Conservation (phyloP, 2,329 filamentous ascomycete genomes). For the Sphaerulina vaccinii region DNA sequence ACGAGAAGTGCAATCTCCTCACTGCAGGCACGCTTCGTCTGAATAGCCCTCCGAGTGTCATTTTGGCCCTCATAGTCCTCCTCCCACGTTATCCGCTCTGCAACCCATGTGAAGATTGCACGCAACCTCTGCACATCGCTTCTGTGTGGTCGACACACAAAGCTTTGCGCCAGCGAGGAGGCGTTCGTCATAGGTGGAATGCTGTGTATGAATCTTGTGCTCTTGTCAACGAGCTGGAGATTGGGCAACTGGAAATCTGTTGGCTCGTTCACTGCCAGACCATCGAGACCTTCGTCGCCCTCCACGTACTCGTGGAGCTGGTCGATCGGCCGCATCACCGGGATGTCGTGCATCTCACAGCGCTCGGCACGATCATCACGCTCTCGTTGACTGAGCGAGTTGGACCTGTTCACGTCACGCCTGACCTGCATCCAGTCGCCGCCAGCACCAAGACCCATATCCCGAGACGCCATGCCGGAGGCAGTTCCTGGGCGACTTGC, state of each 20-base stretch:
- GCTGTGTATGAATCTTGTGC: conserved; percentile 77
- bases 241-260: conserved; percentile 72
- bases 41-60: conserved; percentile 79
- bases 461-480: conserved; percentile 52
- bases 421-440: conserved; percentile 97
- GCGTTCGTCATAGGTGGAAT: conserved; percentile 80
- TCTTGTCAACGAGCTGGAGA: conserved; percentile 88
- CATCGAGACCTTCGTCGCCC: conserved; percentile 86
- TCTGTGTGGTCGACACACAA: conserved; percentile 89
- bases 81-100: conserved; percentile 94
- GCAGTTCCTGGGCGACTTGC: conserved; percentile 31
- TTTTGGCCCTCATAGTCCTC: conserved; percentile 86
- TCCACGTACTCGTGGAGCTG: conserved; percentile 81
- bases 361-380: conserved; percentile 79
- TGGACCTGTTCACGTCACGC: conserved; percentile 91
- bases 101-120: conserved; percentile 95
- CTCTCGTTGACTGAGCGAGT: conserved; percentile 87
- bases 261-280: conserved; percentile 75
- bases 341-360: conserved; percentile 91
- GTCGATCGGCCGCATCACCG: conserved; percentile 84
- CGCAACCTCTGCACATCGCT: conserved; percentile 90
- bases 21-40: conserved; percentile 77
- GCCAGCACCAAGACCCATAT: conserved; percentile 65
- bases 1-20: conserved; percentile 89
- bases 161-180: conserved; percentile 79